A percentile compares a stretch with the other conserved stretches of the same genome.
Conservation (phyloP, 345 rosid species). For the Brassica napus region Da-Ae NC_063441.1:23043501-23044000, state of each 20-base stretch:
- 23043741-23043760: slow-evolving; percentile 20
- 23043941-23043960: slow-evolving; percentile 50
- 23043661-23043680: slow-evolving; percentile 61
- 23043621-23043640: not conserved
- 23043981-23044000: slow-evolving; percentile 49
- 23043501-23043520: not conserved
- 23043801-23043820: not conserved
- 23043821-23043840: not conserved
- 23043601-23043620: not conserved
- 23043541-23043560: not conserved
- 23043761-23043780: not conserved
- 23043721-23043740: slow-evolving; percentile 98
- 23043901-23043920: slow-evolving; percentile 47
- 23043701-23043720: slow-evolving; percentile 98
- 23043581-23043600: not conserved
- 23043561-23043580: not conserved
- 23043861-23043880: not conserved
- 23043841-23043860: not conserved
- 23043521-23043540: not conserved
- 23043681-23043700: slow-evolving; percentile 99
- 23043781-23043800: not conserved
- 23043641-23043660: not conserved
- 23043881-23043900: slow-evolving; percentile 9
- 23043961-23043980: slow-evolving; percentile 56
- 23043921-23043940: slow-evolving; percentile 52